Conservation (phyloP, 225 moss, liverwort and hornwort genomes). For the Bryoerythrophyllum caledonicum region DNA sequence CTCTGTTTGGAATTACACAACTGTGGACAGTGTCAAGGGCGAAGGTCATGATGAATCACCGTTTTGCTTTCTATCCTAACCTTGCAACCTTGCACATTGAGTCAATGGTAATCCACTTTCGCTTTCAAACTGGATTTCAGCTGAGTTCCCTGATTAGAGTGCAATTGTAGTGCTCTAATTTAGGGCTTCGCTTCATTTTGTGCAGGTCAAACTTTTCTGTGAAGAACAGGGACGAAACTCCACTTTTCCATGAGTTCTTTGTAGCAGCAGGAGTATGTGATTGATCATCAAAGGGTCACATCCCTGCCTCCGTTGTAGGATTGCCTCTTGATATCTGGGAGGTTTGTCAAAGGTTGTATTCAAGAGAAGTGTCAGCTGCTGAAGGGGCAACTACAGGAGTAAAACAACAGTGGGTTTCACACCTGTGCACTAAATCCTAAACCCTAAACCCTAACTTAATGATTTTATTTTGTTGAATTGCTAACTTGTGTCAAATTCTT, state of each 20-base stretch:
- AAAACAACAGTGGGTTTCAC: background rate
- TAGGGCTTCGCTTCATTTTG: background rate
- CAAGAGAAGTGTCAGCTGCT: background rate
- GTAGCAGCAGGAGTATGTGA: background rate
- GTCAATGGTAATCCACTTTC: background rate
- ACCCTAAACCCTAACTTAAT: too few species aligned
- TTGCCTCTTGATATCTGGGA: constrained; percentile 32
- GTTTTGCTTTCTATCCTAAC: background rate
- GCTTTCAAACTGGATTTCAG: background rate
- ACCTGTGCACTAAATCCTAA: too few species aligned
- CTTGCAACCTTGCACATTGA: background rate
- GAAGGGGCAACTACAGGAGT: background rate
- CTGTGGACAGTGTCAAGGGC: constrained; percentile 13
- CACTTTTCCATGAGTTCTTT: background rate
- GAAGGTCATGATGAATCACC: constrained; percentile 30
- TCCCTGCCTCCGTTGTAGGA: background rate
- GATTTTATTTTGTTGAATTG: too few species aligned
- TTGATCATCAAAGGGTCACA: constrained; percentile 23
- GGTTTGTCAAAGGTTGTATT: constrained; percentile 21
- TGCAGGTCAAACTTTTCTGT: background rate
- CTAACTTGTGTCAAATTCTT: too few species aligned
- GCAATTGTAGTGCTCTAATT: background rate
- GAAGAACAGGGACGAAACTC: background rate
- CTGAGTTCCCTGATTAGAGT: too few species aligned
- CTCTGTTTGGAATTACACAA: background rate